Base-by-base conservation (phyloP, 176 grass and related monocot species). In the Phyllostachys edulis region DNA sequence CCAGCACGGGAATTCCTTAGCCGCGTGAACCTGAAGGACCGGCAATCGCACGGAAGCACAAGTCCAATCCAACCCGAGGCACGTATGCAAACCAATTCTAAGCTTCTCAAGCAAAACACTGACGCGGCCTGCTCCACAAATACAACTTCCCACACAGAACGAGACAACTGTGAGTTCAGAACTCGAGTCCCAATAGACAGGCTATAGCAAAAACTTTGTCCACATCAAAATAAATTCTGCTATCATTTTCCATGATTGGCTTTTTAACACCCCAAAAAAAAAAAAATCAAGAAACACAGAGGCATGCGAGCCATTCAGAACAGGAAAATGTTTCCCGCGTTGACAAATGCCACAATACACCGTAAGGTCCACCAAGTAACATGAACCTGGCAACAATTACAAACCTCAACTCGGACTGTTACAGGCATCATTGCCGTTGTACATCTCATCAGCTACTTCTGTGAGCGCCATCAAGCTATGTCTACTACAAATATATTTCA, bases 381-480 rank as follows among this genome's bases (percentile, higher is more conserved):
- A 73, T 27, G 59, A 64, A 46, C 68, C 56, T 47, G 59, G 74
- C 78, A 79, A 59, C 46, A 86, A 70, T 82, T 90, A 83, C 88
- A 90, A 86, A 86, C 67, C 88, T 75, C 76, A 73, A 71, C 79
- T 57, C 59, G 29, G 64, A 46, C 71, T 71, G 73, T 86, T 73
- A 79, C 87, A 80, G 76, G 70, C 82, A 75, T 69, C 76, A 11
- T 71, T 39, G 76, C 60, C 76, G 34, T 45, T 23, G 87, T 80
- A 80, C 83, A 90, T 71, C 45, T 71, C 83, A 78, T 83, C 67
- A 73, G 57, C 73, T 90, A 86, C 72, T 82, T 77, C 73, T 86
- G 65, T 78, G 64, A 86, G 67, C n/a, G 39, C 73, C 79, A 86
- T 90, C 84, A 90, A 78, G 68, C 88, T 86, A 86, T 86, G 88